Evolutionary conservation across 108 stramenopile genomes (phyloP), one percentile per base, ranked within the genome.

Genomic region (Aurantiochytrium sp.): DNA sequence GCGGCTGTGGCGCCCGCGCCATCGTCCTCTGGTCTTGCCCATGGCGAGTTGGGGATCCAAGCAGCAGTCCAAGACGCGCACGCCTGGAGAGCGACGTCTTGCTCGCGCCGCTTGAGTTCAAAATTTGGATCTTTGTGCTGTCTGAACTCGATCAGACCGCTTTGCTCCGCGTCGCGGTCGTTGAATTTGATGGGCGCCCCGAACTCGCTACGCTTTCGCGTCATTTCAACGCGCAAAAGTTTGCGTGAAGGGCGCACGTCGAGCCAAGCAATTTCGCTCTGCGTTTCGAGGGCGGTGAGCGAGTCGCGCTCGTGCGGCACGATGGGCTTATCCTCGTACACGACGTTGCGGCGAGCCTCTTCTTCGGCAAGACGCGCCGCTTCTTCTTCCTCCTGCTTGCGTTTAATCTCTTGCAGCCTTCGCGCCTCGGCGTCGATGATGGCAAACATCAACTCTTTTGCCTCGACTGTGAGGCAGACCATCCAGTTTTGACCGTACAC

Each of bases 251-350:
- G 90, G 16, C 58, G 29, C 14, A 89, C 44, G 6, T 91, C 58
- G 44, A 93, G 89, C 88, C 83, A 21, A 25, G 43, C 73, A 16
- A 92, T 72, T 69, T 93, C 93, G 43, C 29, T 57, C 21, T 57
- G 58, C 8, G 93, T 92, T 5, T 92, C 92, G 23, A 58, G 55
- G 25, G 44, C 51, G 21, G 90, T 92, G 43, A 89, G 47, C 5
- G 92, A 93, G 35, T 45, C 72, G 58, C 91, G 92, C 5, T 51
- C 72, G 45, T 91, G 55, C 14, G 92, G 57, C 19, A 91, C 55
- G 60, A 92, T 60, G 10, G 93, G 93, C 69, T 93, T 91, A 51
- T 93, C 93, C 51, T 92, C 90, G 87, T 93, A 93, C 35, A 93
- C 93, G 6, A 92, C 92, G 29, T 91, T 93, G 53, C 89, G 73